Percentiles rank a stretch among this genome's conserved stretches.
Conservation (phyloP, 2,329 filamentous ascomycete genomes). For the Capronia americana region DNA sequence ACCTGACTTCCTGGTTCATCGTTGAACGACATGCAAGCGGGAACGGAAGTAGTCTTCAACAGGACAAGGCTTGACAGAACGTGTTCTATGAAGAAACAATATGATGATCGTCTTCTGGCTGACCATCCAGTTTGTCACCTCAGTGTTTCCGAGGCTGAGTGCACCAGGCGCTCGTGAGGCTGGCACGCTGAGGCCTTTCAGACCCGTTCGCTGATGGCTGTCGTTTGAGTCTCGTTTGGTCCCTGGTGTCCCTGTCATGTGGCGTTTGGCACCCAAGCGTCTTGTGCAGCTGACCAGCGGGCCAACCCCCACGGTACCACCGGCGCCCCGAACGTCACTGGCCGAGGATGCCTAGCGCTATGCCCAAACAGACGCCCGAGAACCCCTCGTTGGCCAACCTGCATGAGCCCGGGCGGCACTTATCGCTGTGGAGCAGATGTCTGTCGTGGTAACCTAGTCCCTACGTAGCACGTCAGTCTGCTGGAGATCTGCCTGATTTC, state of each 20-base stretch:
- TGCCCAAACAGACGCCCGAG: neutral
- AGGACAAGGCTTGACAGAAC: neutral
- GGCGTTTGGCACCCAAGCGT: constrained; percentile 12
- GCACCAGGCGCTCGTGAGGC: too few relatives aligned
- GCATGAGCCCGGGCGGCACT: constrained; percentile 18
- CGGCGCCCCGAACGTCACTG: neutral
- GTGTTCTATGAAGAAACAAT: neutral
- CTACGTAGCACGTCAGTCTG: constrained; percentile 4
- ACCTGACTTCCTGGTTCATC: constrained; percentile 2
- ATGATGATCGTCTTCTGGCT: neutral
- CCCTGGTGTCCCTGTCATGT: constrained; percentile 14
- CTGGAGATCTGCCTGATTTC: constrained; percentile 32
- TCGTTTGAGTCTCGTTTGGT: constrained; percentile 4
- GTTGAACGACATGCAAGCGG: neutral
- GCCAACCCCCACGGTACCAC: neutral
- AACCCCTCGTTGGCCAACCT: constrained; percentile 19
- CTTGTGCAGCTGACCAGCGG: constrained; percentile 1
- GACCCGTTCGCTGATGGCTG: neutral
- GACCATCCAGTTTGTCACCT: neutral
- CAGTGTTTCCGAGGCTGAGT: neutral
- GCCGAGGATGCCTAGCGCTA: constrained; percentile 10
- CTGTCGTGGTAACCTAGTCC: neutral
- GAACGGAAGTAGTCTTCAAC: constrained; percentile 14
- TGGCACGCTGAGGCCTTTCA: neutral
- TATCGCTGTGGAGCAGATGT: constrained; percentile 12